Evolutionary conservation across 495 filamentous ascomycete genomes (phyloP).

Genomic region (Evernia prunastri): DNA sequence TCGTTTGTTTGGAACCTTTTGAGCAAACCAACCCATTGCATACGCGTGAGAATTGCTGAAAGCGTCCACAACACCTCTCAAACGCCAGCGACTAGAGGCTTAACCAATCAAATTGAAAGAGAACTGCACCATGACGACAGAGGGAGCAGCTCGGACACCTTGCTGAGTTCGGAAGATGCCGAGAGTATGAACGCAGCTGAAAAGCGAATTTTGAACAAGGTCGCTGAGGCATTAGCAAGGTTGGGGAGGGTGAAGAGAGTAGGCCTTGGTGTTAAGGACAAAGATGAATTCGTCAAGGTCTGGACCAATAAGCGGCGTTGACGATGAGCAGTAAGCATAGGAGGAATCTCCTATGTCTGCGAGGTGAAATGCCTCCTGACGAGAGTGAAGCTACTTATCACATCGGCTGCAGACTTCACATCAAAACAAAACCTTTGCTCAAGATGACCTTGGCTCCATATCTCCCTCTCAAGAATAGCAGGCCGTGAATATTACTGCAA

Average conservation of each 20-base stretch:
- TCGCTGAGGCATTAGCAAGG: conserved; percentile 81
- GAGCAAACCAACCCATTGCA: conserved; percentile 78
- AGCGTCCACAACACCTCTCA: conserved; percentile 44
- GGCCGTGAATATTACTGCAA: neutral
- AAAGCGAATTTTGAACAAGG: conserved; percentile 57
- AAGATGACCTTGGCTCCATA: neutral
- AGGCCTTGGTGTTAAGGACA: conserved; percentile 72
- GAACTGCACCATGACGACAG: conserved; percentile 41
- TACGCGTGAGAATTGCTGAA: conserved; percentile 83
- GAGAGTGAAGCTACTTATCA: no score
- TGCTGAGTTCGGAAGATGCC: conserved; percentile 33
- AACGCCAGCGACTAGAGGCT: conserved; percentile 32
- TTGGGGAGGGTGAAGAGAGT: conserved; percentile 89
- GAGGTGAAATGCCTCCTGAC: no score
- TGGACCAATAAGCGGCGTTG: conserved; percentile 45
- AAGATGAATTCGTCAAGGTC: conserved; percentile 68
- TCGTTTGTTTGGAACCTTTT: conserved; percentile 79
- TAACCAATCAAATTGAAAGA: conserved; percentile 32
- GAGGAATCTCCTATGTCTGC: neutral
- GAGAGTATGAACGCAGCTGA: conserved; percentile 49
- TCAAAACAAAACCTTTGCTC: no score
- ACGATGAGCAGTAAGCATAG: neutral
- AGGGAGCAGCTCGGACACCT: conserved; percentile 31
- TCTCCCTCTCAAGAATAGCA: neutral
- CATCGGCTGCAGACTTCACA: neutral